Conservation (phyloP, 805 yeast genomes). For the Teunomyces tritomae region DNA sequence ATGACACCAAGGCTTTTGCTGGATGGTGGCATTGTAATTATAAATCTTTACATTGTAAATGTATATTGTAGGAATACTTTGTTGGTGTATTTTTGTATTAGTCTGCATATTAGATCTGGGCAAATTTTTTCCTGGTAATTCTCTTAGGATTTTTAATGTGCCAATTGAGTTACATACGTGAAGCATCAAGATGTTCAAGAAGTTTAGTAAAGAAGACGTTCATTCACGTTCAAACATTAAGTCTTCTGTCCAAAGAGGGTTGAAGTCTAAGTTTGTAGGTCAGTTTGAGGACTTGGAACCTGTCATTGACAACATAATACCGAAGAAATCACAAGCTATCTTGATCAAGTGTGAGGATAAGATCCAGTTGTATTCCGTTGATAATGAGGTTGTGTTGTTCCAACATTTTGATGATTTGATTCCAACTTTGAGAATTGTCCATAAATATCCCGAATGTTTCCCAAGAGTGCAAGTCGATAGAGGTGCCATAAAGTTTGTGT, state of each 20-base stretch:
- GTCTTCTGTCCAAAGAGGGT: slow-evolving; percentile 90
- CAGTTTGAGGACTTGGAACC: slow-evolving; percentile 76
- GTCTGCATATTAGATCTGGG: not conserved
- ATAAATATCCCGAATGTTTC: slow-evolving; percentile 77
- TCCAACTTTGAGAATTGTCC: slow-evolving; percentile 74
- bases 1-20: slow-evolving; percentile 34
- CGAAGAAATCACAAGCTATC: slow-evolving; percentile 82
- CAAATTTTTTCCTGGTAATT: not conserved
- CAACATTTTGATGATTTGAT: slow-evolving; percentile 80
- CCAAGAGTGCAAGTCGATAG: slow-evolving; percentile 89
- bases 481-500: slow-evolving; percentile 92
- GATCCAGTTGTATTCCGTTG: slow-evolving; percentile 72
- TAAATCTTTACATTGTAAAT: slow-evolving; percentile 34
- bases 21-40: slow-evolving; percentile 48
- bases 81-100: not conserved
- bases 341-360: slow-evolving; percentile 87
- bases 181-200: slow-evolving; percentile 45
- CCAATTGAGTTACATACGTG: not conserved
- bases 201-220: slow-evolving; percentile 79
- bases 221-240: slow-evolving; percentile 90
- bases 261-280: slow-evolving; percentile 67
- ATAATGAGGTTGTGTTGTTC: slow-evolving; percentile 69
- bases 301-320: slow-evolving; percentile 76
- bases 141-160: not conserved
- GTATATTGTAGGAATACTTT: not conserved